Evolutionary conservation across 2,329 filamentous ascomycete species (phyloP).

Genomic region (Pseudogymnoascus destructans): DNA sequence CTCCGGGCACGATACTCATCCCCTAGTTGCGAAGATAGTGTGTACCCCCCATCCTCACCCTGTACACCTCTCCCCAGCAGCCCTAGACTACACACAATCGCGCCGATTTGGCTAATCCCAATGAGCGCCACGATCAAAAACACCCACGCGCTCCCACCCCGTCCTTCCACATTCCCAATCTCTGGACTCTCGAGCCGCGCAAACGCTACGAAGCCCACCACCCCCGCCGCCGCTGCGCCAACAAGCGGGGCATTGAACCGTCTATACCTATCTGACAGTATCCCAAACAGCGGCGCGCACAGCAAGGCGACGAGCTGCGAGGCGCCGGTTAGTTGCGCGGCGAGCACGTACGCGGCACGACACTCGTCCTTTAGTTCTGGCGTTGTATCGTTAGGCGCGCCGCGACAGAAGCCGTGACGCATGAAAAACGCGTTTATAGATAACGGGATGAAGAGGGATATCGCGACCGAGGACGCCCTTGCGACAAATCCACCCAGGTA

Average conservation of each 20-base stretch:
- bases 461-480: conserved; percentile 84
- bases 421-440: conserved; percentile 89
- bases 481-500: conserved; percentile 94
- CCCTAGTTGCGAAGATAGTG: conserved; percentile 22
- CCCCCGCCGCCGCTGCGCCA: conserved; percentile 56
- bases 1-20: not conserved
- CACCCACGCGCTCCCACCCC: conserved; percentile 54
- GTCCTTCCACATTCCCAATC: conserved; percentile 46
- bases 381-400: conserved; percentile 47
- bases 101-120: conserved; percentile 87
- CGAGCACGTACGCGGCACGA: conserved; percentile 72
- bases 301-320: conserved; percentile 79
- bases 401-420: conserved; percentile 62
- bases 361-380: conserved; percentile 76
- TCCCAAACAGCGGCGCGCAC: conserved; percentile 78
- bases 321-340: conserved; percentile 75
- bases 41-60: conserved; percentile 29
- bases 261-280: conserved; percentile 55
- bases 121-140: conserved; percentile 69
- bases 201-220: conserved; percentile 66
- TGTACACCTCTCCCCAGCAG: conserved; percentile 73
- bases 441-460: conserved; percentile 87
- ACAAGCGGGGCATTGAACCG: conserved; percentile 63
- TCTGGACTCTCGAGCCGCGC: conserved; percentile 68
- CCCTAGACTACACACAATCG: conserved; percentile 90